phyloP scores from a whole-genome alignment of 1,139 yeast species.

The Magnusiomyces starmeri region DNA sequence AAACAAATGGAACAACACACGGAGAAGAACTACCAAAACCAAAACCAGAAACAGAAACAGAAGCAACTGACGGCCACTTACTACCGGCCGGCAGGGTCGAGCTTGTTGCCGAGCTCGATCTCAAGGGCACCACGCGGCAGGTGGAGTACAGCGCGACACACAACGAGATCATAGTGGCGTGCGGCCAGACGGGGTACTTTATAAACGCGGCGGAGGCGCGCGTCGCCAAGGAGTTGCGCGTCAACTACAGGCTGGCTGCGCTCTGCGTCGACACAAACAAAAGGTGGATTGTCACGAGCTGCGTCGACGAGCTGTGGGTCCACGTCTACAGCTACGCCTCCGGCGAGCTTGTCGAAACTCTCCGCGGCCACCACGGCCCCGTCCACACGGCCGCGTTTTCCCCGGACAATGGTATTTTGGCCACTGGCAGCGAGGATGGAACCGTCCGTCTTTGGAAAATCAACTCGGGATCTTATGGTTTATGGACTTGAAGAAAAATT shows the following conservation, averaged over 20 bases:
- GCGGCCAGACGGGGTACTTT: constrained; percentile 24
- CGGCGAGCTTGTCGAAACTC: constrained; percentile 21
- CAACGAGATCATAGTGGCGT: constrained; percentile 16
- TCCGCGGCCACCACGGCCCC: constrained; percentile 37
- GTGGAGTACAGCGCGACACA: constrained; percentile 24
- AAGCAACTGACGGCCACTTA: too few relatives aligned
- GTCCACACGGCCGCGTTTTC: constrained; percentile 34
- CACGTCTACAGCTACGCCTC: constrained; percentile 28
- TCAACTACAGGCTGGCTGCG: constrained; percentile 31
- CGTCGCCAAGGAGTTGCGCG: constrained; percentile 21
- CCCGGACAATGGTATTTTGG: constrained; percentile 38
- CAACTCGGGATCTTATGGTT: constrained; percentile 30
- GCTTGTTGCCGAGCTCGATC: constrained; percentile 15
- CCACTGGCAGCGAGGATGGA: constrained; percentile 68
- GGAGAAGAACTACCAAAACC: too few relatives aligned
- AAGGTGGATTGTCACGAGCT: constrained; percentile 30
- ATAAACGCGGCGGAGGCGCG: constrained; percentile 23
- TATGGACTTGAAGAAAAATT: too few relatives aligned
- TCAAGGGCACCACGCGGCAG: constrained; percentile 29
- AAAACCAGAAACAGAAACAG: too few relatives aligned
- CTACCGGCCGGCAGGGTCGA: too few relatives aligned
- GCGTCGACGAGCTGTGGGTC: constrained; percentile 33
- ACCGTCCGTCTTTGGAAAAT: constrained; percentile 55
- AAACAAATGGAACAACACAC: too few relatives aligned
- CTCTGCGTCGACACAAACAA: constrained; percentile 26